Conservation (phyloP, 2,329 filamentous ascomycete species). For the Waltergamsia citrina region DNA sequence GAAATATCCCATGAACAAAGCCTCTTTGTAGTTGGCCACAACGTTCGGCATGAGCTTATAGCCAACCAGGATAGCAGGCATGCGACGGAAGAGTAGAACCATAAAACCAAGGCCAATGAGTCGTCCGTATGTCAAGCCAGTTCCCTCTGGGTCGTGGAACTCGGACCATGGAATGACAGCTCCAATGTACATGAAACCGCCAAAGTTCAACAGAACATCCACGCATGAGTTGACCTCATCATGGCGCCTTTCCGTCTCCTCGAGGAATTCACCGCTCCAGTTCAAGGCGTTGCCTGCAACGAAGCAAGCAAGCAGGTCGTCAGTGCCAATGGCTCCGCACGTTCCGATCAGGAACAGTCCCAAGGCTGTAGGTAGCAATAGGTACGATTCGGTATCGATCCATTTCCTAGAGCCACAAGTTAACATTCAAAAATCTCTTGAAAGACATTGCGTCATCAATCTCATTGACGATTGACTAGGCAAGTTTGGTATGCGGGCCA, state of each 20-base stretch:
- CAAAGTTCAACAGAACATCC: constrained; percentile 50
- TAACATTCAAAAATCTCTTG: no score
- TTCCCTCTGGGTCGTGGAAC: constrained; percentile 40
- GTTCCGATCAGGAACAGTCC: constrained; percentile 49
- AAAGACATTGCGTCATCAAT: neutral
- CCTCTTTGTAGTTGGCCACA: constrained; percentile 44
- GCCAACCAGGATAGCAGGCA: constrained; percentile 42
- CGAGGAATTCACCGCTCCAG: constrained; percentile 52
- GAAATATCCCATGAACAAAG: constrained; percentile 57
- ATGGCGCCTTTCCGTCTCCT: constrained; percentile 43
- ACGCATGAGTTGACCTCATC: constrained; percentile 52
- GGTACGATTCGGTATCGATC: constrained; percentile 45
- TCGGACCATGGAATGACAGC: constrained; percentile 44
- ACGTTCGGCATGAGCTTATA: constrained; percentile 47
- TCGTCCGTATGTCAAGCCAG: constrained; percentile 40
- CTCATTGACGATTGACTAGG: neutral
- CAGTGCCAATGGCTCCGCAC: constrained; percentile 46
- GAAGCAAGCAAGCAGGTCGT: constrained; percentile 53
- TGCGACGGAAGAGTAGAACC: constrained; percentile 43
- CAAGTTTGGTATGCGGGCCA: neutral
- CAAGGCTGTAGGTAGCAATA: constrained; percentile 40
- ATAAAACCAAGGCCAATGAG: constrained; percentile 42
- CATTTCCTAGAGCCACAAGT: constrained; percentile 25
- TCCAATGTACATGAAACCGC: constrained; percentile 51
- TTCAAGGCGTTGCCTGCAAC: constrained; percentile 49